Percentiles rank a stretch among this genome's conserved stretches.
These are phyloP conservation scores for Clarkia xantiana DNA, from an alignment of 345 rosid genomes.

Conservation along the genomic window DNA sequence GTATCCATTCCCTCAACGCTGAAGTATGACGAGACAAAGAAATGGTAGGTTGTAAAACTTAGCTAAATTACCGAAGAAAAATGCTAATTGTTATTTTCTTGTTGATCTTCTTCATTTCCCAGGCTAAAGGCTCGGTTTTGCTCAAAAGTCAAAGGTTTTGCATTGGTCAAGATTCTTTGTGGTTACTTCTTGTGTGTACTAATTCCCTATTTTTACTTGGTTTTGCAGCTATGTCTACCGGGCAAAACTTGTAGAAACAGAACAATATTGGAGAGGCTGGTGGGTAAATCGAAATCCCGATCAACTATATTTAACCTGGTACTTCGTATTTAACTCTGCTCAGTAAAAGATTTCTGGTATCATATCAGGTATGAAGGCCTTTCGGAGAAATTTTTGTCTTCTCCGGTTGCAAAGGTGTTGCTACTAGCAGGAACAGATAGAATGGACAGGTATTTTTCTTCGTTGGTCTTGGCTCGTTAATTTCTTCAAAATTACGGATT, in stretches of 20 bases:
- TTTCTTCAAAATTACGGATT: too few relatives aligned
- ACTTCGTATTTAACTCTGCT: too few relatives aligned
- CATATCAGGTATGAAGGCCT: conserved; percentile 96
- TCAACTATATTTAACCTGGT: not conserved
- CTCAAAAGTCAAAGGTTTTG: too few relatives aligned
- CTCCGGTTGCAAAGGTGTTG: conserved; percentile 75
- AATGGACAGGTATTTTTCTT: conserved; percentile 65
- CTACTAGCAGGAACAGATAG: conserved; percentile 86
- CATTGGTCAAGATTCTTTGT: not conserved
- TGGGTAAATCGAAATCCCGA: conserved; percentile 10
- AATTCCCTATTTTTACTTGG: conserved; percentile 10
- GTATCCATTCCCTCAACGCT: conserved; percentile 77
- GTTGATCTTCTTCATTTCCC: not conserved
- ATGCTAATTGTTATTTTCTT: not conserved
- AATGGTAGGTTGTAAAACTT: conserved; percentile 39
- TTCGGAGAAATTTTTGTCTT: conserved; percentile 71
- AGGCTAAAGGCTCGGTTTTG: not conserved
- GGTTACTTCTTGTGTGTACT: too few relatives aligned
- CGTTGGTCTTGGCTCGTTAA: too few relatives aligned
- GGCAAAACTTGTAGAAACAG: conserved; percentile 62
- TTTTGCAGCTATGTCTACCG: conserved; percentile 61
- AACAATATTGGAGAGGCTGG: conserved; percentile 97
- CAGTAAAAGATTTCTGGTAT: conserved; percentile 1
- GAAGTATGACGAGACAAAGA: conserved; percentile 58
- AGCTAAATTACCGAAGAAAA: too few relatives aligned